phyloP scores from a whole-genome alignment of 176 grass and related monocot genomes.

The Triticum monococcum region DNA sequence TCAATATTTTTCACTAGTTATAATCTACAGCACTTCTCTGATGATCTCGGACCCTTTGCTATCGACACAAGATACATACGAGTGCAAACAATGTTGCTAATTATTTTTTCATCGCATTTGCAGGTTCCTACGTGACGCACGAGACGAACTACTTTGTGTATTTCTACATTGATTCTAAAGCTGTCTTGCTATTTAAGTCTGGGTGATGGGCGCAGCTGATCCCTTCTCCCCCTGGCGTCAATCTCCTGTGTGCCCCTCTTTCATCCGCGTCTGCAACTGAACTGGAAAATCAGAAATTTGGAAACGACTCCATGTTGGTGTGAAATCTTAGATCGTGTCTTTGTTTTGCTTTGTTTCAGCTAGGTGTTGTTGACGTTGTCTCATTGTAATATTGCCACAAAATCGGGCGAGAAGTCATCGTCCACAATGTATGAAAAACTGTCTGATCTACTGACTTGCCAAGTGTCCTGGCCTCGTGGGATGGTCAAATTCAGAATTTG shows the following conservation, averaged over 20 bases:
- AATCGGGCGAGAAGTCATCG: neutral
- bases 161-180: conserved; percentile 85
- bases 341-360: conserved; percentile 27
- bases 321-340: conserved; percentile 34
- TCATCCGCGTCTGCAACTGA: neutral
- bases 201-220: conserved; percentile 38
- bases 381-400: conserved; percentile 35
- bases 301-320: conserved; percentile 27
- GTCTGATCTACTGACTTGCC: neutral
- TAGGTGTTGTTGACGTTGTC: conserved; percentile 45
- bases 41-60: neutral
- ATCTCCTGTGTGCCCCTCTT: neutral
- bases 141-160: conserved; percentile 86
- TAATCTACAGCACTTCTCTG: neutral
- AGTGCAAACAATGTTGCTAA: neutral
- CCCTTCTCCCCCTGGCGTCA: neutral
- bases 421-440: neutral
- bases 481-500: neutral
- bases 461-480: neutral
- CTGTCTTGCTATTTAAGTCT: conserved; percentile 82
- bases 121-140: conserved; percentile 78
- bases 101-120: neutral
- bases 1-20: neutral
- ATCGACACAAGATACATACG: neutral
- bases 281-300: conserved; percentile 26